Base-by-base conservation (phyloP, 2,329 filamentous ascomycete species). In the Colletotrichum eleusines region DNA sequence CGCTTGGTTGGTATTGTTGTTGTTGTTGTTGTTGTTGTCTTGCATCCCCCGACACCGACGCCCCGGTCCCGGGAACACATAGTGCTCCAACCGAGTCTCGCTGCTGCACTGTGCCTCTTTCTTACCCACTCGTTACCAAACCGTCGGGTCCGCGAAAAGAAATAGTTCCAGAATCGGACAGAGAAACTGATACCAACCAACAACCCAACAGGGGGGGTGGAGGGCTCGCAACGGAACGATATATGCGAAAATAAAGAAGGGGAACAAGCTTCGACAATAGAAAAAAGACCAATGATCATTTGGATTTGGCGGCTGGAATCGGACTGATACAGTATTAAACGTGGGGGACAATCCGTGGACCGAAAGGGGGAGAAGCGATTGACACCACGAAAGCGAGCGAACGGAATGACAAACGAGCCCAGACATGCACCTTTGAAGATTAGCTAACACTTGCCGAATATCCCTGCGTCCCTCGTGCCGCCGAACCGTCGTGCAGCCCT, bases 91-190 rank as follows among this genome's bases (percentile, higher is more conserved):
- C 23, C 9, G 44, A 50, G 59, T 40, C 35, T 26, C 44, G 50
- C 50, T 33, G 18, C n/a, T 50, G 51, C 66, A 26, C 63, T 51
- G 55, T 70, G 67, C 63, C 63, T 66, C 55, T 48, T 48, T 60
- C 26, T 20, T 33, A 28, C 55, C 42, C 38, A 46, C 46, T 31
- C 55, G 50, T 35, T 68, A 68, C 64, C 68, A 59, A 54, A 35
- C 58, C 42, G 58, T 33, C 68, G 68, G 68, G 58, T 59, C 68
- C 35, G 35, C 68, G 59, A 46, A 31, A 71, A 53, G 58, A 8
- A 23, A 46, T 12, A 59, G 20, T 63, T 64, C 63, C 68, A 50
- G 8, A 54, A 68, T 23, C 31, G 40, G 20, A 28, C 28, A 26
- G 44, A 64, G 23, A 40, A 62, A 40, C 18, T 38, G 14, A 44